Evolutionary conservation across 1,284 basidiomycete species (phyloP), one percentile per base, ranked within the genome.

Genomic region (Coriolopsis trogii): DNA sequence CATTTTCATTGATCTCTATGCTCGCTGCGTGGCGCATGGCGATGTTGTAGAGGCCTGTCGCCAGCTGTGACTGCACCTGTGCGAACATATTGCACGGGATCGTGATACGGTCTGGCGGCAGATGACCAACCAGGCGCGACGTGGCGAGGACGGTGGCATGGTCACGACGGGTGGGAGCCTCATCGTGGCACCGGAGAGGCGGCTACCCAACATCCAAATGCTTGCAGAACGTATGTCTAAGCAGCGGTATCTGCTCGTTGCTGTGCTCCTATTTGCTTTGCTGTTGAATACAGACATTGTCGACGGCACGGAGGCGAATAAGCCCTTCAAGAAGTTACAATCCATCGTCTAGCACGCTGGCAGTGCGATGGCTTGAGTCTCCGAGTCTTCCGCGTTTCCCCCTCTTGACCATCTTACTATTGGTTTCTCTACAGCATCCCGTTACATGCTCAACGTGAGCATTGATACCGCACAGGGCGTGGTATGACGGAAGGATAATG

Each of bases 41-140:
- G 92, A 99, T 68, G 67, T 76, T 31, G 74, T 78, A 7, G 70
- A 82, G 18, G 95, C 95, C 0, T 79, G 82, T 43, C 84, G 90
- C 58, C 93, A 98, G 67, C 82, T 99, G 43, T 86, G 88, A 59
- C 80, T 93, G 21, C 88, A 97, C 68, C 85, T 98, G 49, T 85
- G 95, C 25, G 96, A 99, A 75, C 88, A 93, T 64, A 89, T 95
- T 54, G 94, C 93, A 2, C 95, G 93, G 91, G 93, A 96, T 65
- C 84, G 93, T 39, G 93, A 96, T 64, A 96, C 93, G 0, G 91
- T 99, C 4, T 99, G 96, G 96, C 81, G 95, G 24, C 92, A 96
- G 70, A 98, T 99, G 96, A 95, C 98, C 61, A 89, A 89, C 13
- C 85, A 87, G 28, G 92, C 95, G 64, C 83, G 95, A 41, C 80